Percentiles rank a stretch among this genome's conserved stretches.
Evolutionary conservation across 352 stramenopile species (phyloP).

Genomic region (Phytophthora kernoviae): DNA sequence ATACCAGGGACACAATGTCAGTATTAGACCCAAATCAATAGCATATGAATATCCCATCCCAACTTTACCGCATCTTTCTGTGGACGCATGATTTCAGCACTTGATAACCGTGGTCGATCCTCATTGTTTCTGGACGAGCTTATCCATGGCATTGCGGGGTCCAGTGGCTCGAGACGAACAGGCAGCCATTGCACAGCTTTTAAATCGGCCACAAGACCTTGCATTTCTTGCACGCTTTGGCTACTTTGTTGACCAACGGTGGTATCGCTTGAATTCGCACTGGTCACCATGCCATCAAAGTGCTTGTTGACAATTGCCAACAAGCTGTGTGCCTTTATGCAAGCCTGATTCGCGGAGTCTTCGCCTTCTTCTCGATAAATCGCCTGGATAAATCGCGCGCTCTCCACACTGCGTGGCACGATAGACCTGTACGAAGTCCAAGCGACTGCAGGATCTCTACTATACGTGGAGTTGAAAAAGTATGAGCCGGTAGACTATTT

Average conservation of each 20-base stretch:
- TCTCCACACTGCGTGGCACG: slow-evolving; percentile 78
- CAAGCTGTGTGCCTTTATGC: slow-evolving; percentile 55
- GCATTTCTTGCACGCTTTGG: slow-evolving; percentile 16
- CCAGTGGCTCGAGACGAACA: slow-evolving; percentile 28
- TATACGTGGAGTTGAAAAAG: slow-evolving; percentile 51
- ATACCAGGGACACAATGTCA: slow-evolving; percentile 4
- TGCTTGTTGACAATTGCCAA: slow-evolving; percentile 77
- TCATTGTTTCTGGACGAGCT: slow-evolving; percentile 1
- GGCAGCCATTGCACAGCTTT: slow-evolving; percentile 50
- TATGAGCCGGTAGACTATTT: slow-evolving; percentile 58
- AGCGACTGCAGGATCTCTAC: slow-evolving; percentile 61
- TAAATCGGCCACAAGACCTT: slow-evolving; percentile 38
- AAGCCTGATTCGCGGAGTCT: slow-evolving; percentile 28
- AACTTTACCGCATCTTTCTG: slow-evolving; percentile 62
- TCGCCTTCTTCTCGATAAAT: slow-evolving; percentile 38
- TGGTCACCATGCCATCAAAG: slow-evolving; percentile 64
- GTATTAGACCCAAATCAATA: not conserved
- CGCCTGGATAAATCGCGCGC: slow-evolving; percentile 60
- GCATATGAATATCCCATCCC: not conserved
- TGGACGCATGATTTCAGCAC: slow-evolving; percentile 42
- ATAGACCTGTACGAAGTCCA: slow-evolving; percentile 62
- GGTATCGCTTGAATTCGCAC: slow-evolving; percentile 15
- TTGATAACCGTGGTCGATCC: slow-evolving; percentile 36
- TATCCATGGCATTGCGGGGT: slow-evolving; percentile 71
- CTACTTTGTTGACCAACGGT: slow-evolving; percentile 10